Percentiles rank a stretch among this genome's conserved stretches.
Conservation (phyloP, 2,329 filamentous ascomycete genomes). For the Aspergillus glaucus region DNA sequence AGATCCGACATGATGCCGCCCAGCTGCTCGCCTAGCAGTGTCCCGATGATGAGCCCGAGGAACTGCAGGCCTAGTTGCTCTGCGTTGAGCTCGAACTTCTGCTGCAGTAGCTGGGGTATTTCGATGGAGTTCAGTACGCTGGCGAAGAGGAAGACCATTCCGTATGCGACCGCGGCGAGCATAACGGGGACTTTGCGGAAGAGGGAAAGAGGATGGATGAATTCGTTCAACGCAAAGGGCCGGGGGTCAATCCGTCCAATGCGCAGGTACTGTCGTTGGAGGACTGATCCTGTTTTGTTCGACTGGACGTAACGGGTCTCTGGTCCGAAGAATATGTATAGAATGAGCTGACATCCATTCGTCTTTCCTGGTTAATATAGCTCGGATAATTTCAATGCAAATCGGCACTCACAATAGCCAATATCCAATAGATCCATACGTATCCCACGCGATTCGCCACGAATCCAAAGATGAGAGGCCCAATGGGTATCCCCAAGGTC, state of each 20-base stretch:
- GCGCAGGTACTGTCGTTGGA: conserved; percentile 40
- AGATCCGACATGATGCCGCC: conserved; percentile 50
- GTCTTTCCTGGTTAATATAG: conserved; percentile 29
- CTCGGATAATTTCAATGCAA: not conserved
- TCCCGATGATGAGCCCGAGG: conserved; percentile 52
- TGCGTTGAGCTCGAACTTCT: conserved; percentile 51
- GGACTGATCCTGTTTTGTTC: conserved; percentile 17
- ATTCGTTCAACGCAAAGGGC: conserved; percentile 44
- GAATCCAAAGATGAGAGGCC: conserved; percentile 32
- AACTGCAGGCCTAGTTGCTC: conserved; percentile 56
- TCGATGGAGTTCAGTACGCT: conserved; percentile 52
- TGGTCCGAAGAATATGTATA: conserved; percentile 49
- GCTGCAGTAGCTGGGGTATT: conserved; percentile 52
- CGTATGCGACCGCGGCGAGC: conserved; percentile 48
- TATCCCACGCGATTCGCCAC: conserved; percentile 49
- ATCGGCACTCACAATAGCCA: conserved; percentile 44
- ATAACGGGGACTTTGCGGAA: conserved; percentile 43
- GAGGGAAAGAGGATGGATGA: conserved; percentile 47
- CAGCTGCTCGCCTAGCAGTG: conserved; percentile 53
- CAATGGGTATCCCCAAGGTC: conserved; percentile 42
- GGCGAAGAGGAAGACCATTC: conserved; percentile 53
- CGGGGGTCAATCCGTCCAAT: conserved; percentile 47
- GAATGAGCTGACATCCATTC: conserved; percentile 49
- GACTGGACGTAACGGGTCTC: conserved; percentile 47
- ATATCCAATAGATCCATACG: conserved; percentile 54